Conservation (phyloP, 768 basidiomycete genomes). For the Sutorius australiensis region DNA sequence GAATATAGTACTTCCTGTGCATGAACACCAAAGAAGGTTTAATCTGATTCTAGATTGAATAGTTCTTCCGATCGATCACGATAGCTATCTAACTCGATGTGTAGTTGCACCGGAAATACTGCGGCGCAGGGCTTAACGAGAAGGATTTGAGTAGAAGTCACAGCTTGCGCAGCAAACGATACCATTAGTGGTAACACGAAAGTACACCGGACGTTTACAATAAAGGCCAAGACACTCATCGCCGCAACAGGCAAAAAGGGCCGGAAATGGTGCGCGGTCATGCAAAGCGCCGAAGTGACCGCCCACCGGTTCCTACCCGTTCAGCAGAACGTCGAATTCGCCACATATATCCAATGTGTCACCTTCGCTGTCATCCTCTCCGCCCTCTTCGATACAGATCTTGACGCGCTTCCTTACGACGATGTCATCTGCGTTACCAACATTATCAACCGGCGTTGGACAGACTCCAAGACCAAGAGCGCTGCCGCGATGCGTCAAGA, state of each 20-base stretch:
- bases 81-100: neutral
- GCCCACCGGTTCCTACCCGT: constrained; percentile 12
- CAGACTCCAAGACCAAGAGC: constrained; percentile 20
- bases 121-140: neutral
- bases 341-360: constrained; percentile 40
- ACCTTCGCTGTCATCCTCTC: constrained; percentile 43
- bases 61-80: neutral
- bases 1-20: constrained; percentile 13
- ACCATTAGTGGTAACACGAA: constrained; percentile 32
- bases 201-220: constrained; percentile 28
- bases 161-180: neutral
- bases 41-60: neutral
- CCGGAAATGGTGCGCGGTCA: constrained; percentile 14
- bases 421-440: constrained; percentile 39
- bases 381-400: constrained; percentile 35
- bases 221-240: constrained; percentile 22
- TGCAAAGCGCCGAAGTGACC: constrained; percentile 11
- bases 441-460: constrained; percentile 36
- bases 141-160: neutral
- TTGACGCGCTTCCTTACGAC: constrained; percentile 26
- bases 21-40: neutral
- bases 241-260: constrained; percentile 4
- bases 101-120: neutral
- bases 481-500: constrained; percentile 12
- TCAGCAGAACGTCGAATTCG: constrained; percentile 23